phyloP scores from a whole-genome alignment of 768 basidiomycete genomes.

The Lactarius akahatsu region DNA sequence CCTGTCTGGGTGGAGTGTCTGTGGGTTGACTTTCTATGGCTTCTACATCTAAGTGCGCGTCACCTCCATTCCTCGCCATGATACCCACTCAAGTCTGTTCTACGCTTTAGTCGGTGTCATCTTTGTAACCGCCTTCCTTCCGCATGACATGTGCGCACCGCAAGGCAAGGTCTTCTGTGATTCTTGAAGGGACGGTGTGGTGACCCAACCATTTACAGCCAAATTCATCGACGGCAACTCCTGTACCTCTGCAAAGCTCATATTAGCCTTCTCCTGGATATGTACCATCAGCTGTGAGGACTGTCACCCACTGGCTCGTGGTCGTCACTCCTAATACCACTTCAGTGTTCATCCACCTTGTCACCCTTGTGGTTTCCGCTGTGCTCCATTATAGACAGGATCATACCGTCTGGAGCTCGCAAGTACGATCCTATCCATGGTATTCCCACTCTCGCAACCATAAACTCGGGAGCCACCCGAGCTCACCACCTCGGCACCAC shows the following conservation, averaged over 20 bases:
- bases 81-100: not conserved
- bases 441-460: constrained; percentile 11
- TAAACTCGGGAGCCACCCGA: constrained; percentile 13
- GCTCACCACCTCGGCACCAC: not conserved
- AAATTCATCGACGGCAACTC: constrained; percentile 9
- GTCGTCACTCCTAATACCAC: not conserved
- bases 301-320: not conserved
- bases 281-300: constrained; percentile 26
- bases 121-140: constrained; percentile 19
- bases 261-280: constrained; percentile 28
- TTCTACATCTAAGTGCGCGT: constrained; percentile 24
- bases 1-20: constrained; percentile 28
- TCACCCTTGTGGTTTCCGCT: constrained; percentile 18
- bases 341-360: constrained; percentile 23
- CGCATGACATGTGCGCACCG: constrained; percentile 22
- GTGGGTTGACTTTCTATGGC: constrained; percentile 24
- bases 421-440: constrained; percentile 27
- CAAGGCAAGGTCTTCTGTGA: constrained; percentile 14
- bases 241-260: constrained; percentile 23
- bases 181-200: not conserved
- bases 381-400: constrained; percentile 20
- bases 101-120: constrained; percentile 20
- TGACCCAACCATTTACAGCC: constrained; percentile 7
- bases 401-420: constrained; percentile 20
- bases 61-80: not conserved